Evolutionary conservation across 2,329 filamentous ascomycete species (phyloP), one percentile per base, ranked within the genome.

Genomic region (Xylariaceae sp.): DNA sequence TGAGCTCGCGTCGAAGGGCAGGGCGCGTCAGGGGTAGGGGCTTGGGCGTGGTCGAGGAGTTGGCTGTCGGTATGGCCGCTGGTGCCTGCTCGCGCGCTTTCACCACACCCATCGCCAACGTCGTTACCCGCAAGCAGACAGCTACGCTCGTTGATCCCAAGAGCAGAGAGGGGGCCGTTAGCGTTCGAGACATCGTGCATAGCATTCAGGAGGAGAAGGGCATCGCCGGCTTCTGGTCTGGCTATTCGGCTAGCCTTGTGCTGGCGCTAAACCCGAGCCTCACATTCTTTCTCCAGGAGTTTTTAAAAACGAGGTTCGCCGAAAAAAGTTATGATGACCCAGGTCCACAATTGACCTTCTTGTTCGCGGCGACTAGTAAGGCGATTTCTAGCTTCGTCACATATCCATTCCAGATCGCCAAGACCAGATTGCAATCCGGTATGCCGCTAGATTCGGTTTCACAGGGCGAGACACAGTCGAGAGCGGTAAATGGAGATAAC

Each of bases 331-430:
- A 67, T 62, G 68, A 71, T 13, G 63, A 69, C 7, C 63, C 66
- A 21, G 70, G 66, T 1, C 52, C 67, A 1, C 36, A 50, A 2
- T 51, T 65, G 24, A 74, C 71, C 1, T 82, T 82, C 57, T 57
- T 82, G 9, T 68, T 82, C 27, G 91, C 92, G 0, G 91, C 91
- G 0, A 67, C 87, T 21, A 92, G 88, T 71, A 96, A 96, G 73
- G 86, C 86, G 0, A 75, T 87, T 20, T 91, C 91, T 0, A 90
- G 86, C 6, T 81, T 84, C 0, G 74, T 92, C 52, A 96, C 89
- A 1, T 96, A 96, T 67, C 92, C 92, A 0, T 87, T 96, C 70
- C 89, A 89, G 51, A 84, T 92, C 24, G 91, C 90, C n/a, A 93
- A 93, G 73, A 84, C 89, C 2, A 80, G 90, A 21, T 81, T 90